Evolutionary conservation across 306 rosid genomes (phyloP), one percentile per base, ranked within the genome.

Genomic region (Quillaja saponaria): DNA sequence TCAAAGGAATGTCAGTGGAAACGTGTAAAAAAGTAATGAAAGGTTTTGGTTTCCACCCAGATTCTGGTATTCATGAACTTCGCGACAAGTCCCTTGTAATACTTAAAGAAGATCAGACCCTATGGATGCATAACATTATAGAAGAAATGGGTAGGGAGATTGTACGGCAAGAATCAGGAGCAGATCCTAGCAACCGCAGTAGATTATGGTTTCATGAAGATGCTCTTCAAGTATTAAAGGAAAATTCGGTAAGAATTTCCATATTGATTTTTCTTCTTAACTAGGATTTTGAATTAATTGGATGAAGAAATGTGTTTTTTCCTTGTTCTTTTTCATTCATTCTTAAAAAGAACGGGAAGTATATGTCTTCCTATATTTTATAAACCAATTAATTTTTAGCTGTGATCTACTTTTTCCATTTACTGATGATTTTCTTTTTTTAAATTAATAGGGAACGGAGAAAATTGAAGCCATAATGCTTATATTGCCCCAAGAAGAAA

Each of bases 111-210:
- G 49, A 55, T 9, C n/a, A n/a, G n/a, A 66, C 48, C 55, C 55
- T 79, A 48, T 31, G 25, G 74, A 80, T 80, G 82, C 82, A 80
- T 72, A 82, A 80, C 58, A 58, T 76, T 12, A 58, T 80, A 19
- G 76, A 64, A 69, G 77, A 80, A 50, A 76, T 80, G 82, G 82
- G 79, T 0, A 68, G 71, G 19, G 79, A 76, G 47, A 68, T 76
- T 51, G 76, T 76, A 31, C 67, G 77, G 49, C 62, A 59, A 73
- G 74, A 68, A 64, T 73, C 76, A 0, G 79, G 61, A 8, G 15
- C 58, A 42, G 82, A 73, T 42, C 82, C 79, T 1, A 74, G 74
- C 25, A 60, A 39, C 1, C 48, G 74, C 13, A 80, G 79, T 53
- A 72, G 82, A 48, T 14, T 76, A 31, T 80, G 82, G 79, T 25